Percentiles rank a stretch among this genome's conserved stretches.
phyloP scores from a whole-genome alignment of 441 rosid species.

The Corymbia citriodora region DNA sequence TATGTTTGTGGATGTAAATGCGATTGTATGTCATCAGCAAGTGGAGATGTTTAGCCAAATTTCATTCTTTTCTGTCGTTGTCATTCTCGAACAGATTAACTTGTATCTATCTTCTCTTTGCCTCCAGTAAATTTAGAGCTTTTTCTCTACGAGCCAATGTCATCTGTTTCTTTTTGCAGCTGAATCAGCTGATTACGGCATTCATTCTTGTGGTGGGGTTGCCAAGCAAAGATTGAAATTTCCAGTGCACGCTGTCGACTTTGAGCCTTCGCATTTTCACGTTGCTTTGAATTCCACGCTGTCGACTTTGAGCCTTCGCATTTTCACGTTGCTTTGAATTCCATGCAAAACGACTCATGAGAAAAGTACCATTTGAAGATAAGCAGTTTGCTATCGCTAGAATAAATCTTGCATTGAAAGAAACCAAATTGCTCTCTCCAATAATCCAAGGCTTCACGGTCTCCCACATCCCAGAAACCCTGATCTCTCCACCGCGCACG shows the following conservation, averaged over 20 bases:
- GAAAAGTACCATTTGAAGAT: neutral
- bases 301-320: neutral
- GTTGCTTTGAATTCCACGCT: too few relatives aligned
- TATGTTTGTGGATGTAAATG: neutral
- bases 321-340: neutral
- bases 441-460: neutral
- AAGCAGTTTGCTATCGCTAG: neutral
- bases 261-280: too few relatives aligned
- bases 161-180: neutral
- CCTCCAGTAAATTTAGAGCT: neutral
- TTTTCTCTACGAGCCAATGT: neutral
- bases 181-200: neutral
- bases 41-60: neutral
- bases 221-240: neutral
- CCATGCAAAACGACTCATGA: neutral
- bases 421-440: neutral
- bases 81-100: neutral
- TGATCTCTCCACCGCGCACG: neutral
- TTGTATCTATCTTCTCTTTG: neutral
- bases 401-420: neutral
- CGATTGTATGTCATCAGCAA: neutral
- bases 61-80: neutral
- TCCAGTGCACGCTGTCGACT: neutral
- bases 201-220: neutral
- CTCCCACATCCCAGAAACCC: neutral